Evolutionary conservation across 1,139 yeast genomes (phyloP), one percentile per base, ranked within the genome.

Genomic region (Candida dubliniensis): DNA sequence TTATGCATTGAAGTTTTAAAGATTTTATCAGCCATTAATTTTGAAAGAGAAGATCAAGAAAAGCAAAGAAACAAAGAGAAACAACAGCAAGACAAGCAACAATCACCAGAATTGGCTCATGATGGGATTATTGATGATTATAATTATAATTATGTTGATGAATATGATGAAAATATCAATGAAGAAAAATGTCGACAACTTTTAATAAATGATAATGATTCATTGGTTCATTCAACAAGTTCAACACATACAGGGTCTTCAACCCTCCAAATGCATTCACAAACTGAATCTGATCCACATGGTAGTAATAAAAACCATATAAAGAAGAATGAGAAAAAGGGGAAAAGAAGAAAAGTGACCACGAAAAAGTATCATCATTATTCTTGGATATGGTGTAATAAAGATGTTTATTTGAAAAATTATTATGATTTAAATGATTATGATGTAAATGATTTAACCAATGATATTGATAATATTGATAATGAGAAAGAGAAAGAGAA

Each of bases 331-430:
- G 23, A 18, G 5, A 18, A 18, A 5, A 18, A 18, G 23, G 23
- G 23, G 23, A 18, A 18, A 18, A 18, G 23, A 18, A 18, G 23
- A 18, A 18, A 18, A 18, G 23, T 18, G 23, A 32, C 26, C 11
- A 18, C 42, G 3, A 25, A 40, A 11, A 37, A 27, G 13, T 36
- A 40, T 12, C 30, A 33, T 32, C 60, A 53, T 44, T 58, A 49
- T 45, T 58, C 67, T 10, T 71, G 77, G 77, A 57, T 71, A 6
- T 62, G 70, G 64, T 69, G 66, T 49, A 75, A 70, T 32, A 56
- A 55, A 38, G 75, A 70, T 47, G 58, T 56, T 34, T 61, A 62
- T 34, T 56, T 69, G 26, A 53, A 66, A 30, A 57, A 56, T 43
- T 53, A 52, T 40, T 71, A 67, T 34, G 59, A 56, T 31, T 55